Base-by-base conservation (phyloP, 1,284 basidiomycete species). In the Boletellus deceptivus region DNA sequence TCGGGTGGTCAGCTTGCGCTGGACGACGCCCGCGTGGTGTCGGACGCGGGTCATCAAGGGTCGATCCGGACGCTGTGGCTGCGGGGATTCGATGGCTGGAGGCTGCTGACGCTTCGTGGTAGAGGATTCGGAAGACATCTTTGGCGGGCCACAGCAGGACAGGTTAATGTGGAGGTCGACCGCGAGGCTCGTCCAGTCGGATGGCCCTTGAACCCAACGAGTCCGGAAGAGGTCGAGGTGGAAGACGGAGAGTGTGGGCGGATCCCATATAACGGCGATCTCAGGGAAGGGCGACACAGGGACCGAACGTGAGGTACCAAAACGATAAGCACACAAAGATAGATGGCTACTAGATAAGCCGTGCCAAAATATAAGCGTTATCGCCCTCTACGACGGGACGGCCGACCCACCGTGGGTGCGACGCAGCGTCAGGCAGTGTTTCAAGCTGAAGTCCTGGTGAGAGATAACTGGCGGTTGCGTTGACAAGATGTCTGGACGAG, bases 1-100 rank as follows among this genome's bases (percentile, higher is more conserved):
- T 50, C 68, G 72, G 2, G 77, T 75, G 4, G 75, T 74, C 44
- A 77, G 34, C 58, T 76, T 78, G 33, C 50, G 59, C 31, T 57
- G 59, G 37, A 71, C 45, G 24, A 45, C 6, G 8, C 20, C 18
- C 2, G 38, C 46, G 22, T 55, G 56, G 16, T 51, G 48, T 14
- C 43, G 52, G 14, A 57, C 13, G 40, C 48, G 34, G 6, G 14
- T 35, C 11, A 35, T 36, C 10, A 52, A 43, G 3, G 45, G 49
- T 6, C 54, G 40, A 9, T 25, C 46, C 6, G 47, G 29, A 18
- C 13, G 40, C 8, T 50, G 61, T 20, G 37, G 55, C 17, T 11
- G 29, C 34, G 34, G 34, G 1, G 34, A 8, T 16, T 46, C 55
- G 22, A 48, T 25, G 5, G 62, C 40, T 9, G 43, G 14, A 0